Evolutionary conservation across 495 filamentous ascomycete genomes (phyloP), one percentile per base, ranked within the genome.

Genomic region (Podospora comata): DNA sequence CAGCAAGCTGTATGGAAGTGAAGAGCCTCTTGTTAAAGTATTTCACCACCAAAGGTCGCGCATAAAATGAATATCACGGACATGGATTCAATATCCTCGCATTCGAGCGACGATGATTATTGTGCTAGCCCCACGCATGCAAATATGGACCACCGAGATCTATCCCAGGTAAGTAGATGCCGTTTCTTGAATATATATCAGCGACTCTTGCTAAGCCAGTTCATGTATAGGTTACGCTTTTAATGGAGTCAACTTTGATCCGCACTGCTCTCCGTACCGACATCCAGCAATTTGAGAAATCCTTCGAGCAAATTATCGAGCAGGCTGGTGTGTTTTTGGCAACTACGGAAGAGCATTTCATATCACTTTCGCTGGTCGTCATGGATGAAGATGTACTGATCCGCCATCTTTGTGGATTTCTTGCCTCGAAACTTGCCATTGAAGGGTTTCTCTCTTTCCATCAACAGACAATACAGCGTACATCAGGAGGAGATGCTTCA

Each of bases 231-330:
- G 9, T 48, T 16, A 48, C 39, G 39, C 39, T 48, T 16, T 11
- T 11, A 48, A 48, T 48, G 5, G 9, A 48, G 39, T 48, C 39
- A 11, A 48, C 39, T 13, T 13, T 48, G 39, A 11, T 48, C 27
- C 69, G 69, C 23, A 28, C 65, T 7, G 2, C 15, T 26, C 44
- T 71, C 32, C 39, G 55, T 13, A 32, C n/a, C 6, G 66, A 64
- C 32, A 71, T 71, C 56, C 28, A 68, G 15, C 62, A 65, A 18
- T 68, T 70, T 30, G 69, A 71, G 54, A 48, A 30, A 6, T 19
- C 27, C 28, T 68, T 71, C 34, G 61, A 62, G 13, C 60, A 65
- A 11, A 64, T 71, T 15, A 34, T 71, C 27, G 54, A 68, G 26
- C 60, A 32, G 44, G 62, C 66, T 28, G 65, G 23, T 2, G 9